These are phyloP conservation scores for Vanrija humicola DNA, from an alignment of 1,284 basidiomycete genomes.

Conservation along the genomic window DNA sequence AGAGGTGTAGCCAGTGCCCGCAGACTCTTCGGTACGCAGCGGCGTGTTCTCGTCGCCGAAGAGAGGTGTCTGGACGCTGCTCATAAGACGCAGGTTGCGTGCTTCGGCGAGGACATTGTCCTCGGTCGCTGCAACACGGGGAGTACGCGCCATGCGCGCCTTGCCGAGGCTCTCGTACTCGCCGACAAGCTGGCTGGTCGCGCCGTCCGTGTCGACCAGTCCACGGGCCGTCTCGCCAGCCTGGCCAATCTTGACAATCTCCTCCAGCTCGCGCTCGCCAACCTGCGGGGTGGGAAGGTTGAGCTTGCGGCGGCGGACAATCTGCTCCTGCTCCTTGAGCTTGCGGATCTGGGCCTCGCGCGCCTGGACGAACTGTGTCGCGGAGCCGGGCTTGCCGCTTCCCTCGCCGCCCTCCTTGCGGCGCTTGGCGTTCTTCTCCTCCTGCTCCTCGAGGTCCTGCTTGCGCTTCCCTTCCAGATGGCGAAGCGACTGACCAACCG, in stretches of 20 bases:
- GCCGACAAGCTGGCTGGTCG: slow-evolving; percentile 78
- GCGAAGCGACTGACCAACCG: slow-evolving; percentile 85
- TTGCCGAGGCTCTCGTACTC: slow-evolving; percentile 86
- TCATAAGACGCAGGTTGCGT: slow-evolving; percentile 89
- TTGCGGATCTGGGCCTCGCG: slow-evolving; percentile 96
- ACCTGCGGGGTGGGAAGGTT: slow-evolving; percentile 88
- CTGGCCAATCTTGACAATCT: slow-evolving; percentile 97
- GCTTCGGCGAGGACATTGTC: slow-evolving; percentile 93
- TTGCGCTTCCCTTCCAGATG: slow-evolving; percentile 88
- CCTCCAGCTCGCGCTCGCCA: slow-evolving; percentile 91
- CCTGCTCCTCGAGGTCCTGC: slow-evolving; percentile 64
- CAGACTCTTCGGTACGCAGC: slow-evolving; percentile 60
- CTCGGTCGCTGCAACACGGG: slow-evolving; percentile 70
- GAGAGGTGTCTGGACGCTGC: slow-evolving; percentile 84
- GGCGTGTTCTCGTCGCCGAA: slow-evolving; percentile 96
- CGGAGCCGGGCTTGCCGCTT: slow-evolving; percentile 57
- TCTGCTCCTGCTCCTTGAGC: slow-evolving; percentile 93
- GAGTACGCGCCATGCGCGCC: slow-evolving; percentile 86
- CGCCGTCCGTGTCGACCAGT: slow-evolving; percentile 62
- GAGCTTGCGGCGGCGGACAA: slow-evolving; percentile 81
- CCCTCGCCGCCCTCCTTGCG: slow-evolving; percentile 55
- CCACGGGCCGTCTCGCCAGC: slow-evolving; percentile 83
- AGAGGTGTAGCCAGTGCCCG: slow-evolving; percentile 81
- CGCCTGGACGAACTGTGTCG: slow-evolving; percentile 87
- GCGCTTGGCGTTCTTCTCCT: slow-evolving; percentile 78